Percentiles rank a stretch among this genome's conserved stretches.
phyloP scores from a whole-genome alignment of 768 basidiomycete species.

The Chalciporus pseudorubinellus region DNA sequence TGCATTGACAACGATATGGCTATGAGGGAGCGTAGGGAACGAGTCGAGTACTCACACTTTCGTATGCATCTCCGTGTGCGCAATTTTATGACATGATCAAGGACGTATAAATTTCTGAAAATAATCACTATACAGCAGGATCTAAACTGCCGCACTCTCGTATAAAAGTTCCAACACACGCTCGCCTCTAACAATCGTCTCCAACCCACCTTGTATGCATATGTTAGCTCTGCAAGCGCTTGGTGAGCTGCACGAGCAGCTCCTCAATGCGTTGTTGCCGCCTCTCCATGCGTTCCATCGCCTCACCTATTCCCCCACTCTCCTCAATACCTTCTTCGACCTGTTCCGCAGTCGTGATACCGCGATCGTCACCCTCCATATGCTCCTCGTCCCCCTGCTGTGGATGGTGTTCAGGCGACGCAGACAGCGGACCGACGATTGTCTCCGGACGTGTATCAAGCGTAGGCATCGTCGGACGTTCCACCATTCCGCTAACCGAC shows the following conservation, averaged over 20 bases:
- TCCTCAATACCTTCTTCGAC: conserved; percentile 27
- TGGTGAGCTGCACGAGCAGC: conserved; percentile 37
- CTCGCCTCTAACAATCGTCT: background rate
- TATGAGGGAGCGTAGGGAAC: background rate
- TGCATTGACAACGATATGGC: conserved; percentile 2
- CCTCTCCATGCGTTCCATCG: conserved; percentile 36
- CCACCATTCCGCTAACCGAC: conserved; percentile 5
- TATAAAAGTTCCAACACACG: background rate
- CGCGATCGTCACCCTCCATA: background rate
- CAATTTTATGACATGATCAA: no score
- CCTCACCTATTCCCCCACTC: conserved; percentile 25
- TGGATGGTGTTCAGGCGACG: conserved; percentile 26
- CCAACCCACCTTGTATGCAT: background rate
- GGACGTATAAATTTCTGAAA: no score
- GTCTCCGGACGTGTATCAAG: conserved; percentile 27
- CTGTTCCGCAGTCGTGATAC: conserved; percentile 25
- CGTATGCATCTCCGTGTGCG: no score
- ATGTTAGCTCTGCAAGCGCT: conserved; percentile 12
- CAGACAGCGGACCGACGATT: conserved; percentile 19
- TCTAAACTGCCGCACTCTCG: background rate
- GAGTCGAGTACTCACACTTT: background rate
- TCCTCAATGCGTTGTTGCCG: conserved; percentile 49
- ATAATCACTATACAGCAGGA: no score
- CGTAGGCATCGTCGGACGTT: conserved; percentile 13
- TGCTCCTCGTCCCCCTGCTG: background rate